Evolutionary conservation across 2,329 filamentous ascomycete genomes (phyloP).

Genomic region (Colletotrichum chlorophyti): DNA sequence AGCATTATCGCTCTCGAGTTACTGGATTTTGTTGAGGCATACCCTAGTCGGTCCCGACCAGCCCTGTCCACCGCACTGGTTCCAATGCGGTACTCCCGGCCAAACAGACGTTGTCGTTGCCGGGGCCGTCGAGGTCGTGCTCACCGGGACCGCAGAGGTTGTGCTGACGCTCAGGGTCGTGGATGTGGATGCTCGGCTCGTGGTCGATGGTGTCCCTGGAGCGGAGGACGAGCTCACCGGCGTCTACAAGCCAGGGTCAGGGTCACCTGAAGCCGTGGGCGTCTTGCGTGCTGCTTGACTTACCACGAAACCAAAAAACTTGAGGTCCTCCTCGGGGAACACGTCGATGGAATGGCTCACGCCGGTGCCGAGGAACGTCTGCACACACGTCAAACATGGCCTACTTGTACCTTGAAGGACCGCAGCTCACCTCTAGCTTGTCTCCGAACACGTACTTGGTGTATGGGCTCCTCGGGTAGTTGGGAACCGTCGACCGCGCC

Average conservation of each 20-base stretch:
- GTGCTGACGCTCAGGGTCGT: slow-evolving; percentile 12
- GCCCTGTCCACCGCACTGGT: too few relatives aligned
- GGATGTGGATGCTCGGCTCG: slow-evolving; percentile 16
- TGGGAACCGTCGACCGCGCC: slow-evolving; percentile 37
- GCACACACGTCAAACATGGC: not conserved
- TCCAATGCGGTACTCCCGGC: not conserved
- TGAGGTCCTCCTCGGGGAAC: slow-evolving; percentile 27
- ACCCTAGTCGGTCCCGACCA: too few relatives aligned
- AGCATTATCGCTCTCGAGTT: too few relatives aligned
- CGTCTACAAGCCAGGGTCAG: slow-evolving; percentile 3
- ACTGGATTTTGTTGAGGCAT: too few relatives aligned
- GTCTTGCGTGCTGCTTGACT: too few relatives aligned
- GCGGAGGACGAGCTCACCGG: slow-evolving; percentile 12
- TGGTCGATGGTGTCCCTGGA: not conserved
- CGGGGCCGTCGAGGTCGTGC: slow-evolving; percentile 10
- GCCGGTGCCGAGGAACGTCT: slow-evolving; percentile 24
- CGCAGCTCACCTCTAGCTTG: slow-evolving; percentile 34
- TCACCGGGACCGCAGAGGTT: not conserved
- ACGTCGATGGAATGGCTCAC: slow-evolving; percentile 28
- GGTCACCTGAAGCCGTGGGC: too few relatives aligned
- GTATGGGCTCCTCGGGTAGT: slow-evolving; percentile 46
- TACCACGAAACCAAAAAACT: slow-evolving; percentile 28
- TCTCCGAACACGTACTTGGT: slow-evolving; percentile 47
- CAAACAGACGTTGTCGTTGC: not conserved
- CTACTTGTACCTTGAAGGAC: not conserved